Percentiles rank a stretch among this genome's conserved stretches.
Conservation (phyloP, 1,139 yeast species). For the Sugiyamaella grinbergsii region DNA sequence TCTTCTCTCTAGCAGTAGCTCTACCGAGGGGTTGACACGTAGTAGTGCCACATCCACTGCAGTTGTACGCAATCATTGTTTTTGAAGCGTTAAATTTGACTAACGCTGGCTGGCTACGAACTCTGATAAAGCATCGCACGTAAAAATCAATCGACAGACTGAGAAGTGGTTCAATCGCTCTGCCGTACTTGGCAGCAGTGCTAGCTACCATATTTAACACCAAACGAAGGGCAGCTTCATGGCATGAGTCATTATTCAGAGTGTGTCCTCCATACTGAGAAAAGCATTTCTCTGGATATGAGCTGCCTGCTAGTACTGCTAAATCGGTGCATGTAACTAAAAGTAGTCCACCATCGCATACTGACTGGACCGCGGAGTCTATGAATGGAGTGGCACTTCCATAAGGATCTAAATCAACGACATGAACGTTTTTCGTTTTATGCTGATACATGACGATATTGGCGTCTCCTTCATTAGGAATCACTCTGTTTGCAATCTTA, state of each 20-base stretch:
- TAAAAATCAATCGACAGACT: conserved; percentile 89
- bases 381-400: conserved; percentile 96
- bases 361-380: conserved; percentile 82
- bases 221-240: conserved; percentile 87
- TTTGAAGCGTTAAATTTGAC: conserved; percentile 71
- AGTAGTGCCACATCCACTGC: conserved; percentile 83
- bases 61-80: conserved; percentile 77
- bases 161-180: conserved; percentile 81
- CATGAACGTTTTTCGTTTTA: conserved; percentile 54
- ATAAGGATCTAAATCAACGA: conserved; percentile 92
- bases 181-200: conserved; percentile 88
- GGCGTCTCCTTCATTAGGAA: conserved; percentile 83
- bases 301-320: conserved; percentile 92
- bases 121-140: conserved; percentile 79
- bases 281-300: conserved; percentile 95
- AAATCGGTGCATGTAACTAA: conserved; percentile 95
- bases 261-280: conserved; percentile 94
- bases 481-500: conserved; percentile 55
- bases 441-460: conserved; percentile 70
- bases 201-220: conserved; percentile 74
- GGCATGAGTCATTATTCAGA: conserved; percentile 78
- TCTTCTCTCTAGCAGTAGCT: conserved; percentile 40
- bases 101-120: conserved; percentile 71
- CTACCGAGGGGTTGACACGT: conserved; percentile 76
- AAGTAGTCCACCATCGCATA: conserved; percentile 79